Evolutionary conservation across 768 basidiomycete genomes (phyloP).

Genomic region (Termitomyces sp.): DNA sequence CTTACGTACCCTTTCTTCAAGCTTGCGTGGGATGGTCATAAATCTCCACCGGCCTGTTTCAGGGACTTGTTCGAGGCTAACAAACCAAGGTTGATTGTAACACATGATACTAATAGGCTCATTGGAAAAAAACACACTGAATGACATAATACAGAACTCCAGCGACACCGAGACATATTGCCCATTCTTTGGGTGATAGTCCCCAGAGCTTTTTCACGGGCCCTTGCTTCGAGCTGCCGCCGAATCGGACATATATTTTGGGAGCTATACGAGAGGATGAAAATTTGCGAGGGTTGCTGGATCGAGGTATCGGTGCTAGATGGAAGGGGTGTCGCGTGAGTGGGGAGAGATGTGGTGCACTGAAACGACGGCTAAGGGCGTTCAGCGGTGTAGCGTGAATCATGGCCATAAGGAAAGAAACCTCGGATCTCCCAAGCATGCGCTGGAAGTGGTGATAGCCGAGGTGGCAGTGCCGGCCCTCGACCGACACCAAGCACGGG

Average conservation of each 20-base stretch:
- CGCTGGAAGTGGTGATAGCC: too few species aligned
- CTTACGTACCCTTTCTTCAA: slow-evolving; percentile 46
- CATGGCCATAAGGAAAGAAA: not conserved
- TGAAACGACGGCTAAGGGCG: not conserved
- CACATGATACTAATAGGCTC: not conserved
- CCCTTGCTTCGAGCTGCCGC: not conserved
- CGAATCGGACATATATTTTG: slow-evolving; percentile 1
- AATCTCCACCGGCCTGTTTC: slow-evolving; percentile 88
- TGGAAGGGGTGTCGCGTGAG: not conserved
- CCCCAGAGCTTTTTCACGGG: not conserved
- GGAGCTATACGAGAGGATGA: not conserved
- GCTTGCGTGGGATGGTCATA: slow-evolving; percentile 61
- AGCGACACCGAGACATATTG: not conserved
- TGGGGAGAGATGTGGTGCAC: too few species aligned
- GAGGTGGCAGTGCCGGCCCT: too few species aligned
- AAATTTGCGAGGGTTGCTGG: not conserved
- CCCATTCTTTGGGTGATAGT: not conserved
- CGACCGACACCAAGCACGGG: too few species aligned
- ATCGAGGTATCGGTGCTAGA: not conserved
- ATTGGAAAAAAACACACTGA: slow-evolving; percentile 20
- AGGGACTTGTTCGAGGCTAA: slow-evolving; percentile 76
- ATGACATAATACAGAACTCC: slow-evolving; percentile 24
- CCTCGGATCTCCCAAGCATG: too few species aligned
- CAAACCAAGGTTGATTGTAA: not conserved
- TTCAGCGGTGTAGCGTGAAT: not conserved